phyloP scores from a whole-genome alignment of 495 filamentous ascomycete genomes.

The Beverwykella pulmonaria region DNA sequence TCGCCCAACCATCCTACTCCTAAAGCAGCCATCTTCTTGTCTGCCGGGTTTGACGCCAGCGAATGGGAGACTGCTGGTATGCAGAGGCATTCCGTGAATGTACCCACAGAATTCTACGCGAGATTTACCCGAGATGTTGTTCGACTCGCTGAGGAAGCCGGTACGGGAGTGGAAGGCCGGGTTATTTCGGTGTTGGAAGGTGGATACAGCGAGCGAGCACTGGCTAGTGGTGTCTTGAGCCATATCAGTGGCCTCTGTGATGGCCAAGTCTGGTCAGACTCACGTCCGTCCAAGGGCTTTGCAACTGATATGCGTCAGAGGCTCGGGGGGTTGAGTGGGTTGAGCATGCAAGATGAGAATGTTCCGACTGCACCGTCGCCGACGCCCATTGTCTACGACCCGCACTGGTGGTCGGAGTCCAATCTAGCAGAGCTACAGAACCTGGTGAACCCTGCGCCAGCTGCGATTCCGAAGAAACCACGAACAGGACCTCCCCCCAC shows the following conservation, averaged over 20 bases:
- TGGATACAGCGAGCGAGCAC: constrained; percentile 88
- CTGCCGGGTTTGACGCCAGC: constrained; percentile 94
- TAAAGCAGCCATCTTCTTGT: constrained; percentile 87
- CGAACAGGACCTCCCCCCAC: constrained; percentile 60
- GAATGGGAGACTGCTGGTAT: constrained; percentile 89
- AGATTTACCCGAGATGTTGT: constrained; percentile 83
- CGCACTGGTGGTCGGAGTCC: constrained; percentile 74
- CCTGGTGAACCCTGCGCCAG: constrained; percentile 53
- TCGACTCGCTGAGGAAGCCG: constrained; percentile 77
- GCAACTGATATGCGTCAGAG: constrained; percentile 59
- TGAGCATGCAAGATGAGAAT: constrained; percentile 26
- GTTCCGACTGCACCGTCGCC: neutral
- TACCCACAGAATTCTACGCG: constrained; percentile 96
- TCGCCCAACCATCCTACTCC: constrained; percentile 59
- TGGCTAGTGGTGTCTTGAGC: constrained; percentile 84
- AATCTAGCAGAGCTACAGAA: constrained; percentile 69
- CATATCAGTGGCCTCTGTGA: constrained; percentile 79
- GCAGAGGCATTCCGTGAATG: constrained; percentile 92
- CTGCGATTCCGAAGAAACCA: constrained; percentile 55
- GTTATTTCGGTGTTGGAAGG: constrained; percentile 93
- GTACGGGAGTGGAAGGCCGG: constrained; percentile 73
- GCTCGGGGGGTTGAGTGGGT: constrained; percentile 34
- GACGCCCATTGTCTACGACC: constrained; percentile 54
- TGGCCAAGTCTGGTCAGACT: constrained; percentile 41
- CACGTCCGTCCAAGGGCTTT: constrained; percentile 39